These are phyloP conservation scores for Murraya koenigii DNA, from an alignment of 345 rosid species.

Conservation along the genomic window DNA sequence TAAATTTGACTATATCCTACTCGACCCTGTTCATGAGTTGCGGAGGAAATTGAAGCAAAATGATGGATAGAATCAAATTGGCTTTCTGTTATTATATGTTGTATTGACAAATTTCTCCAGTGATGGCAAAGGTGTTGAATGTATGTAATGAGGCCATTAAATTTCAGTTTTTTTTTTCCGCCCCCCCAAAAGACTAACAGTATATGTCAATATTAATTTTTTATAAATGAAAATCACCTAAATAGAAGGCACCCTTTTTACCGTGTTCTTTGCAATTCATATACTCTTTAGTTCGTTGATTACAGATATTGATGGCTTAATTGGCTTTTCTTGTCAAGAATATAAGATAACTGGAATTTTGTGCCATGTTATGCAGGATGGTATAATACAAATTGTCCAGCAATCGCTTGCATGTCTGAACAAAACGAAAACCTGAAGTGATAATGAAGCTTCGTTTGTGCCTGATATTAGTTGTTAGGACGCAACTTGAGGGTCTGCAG, in stretches of 20 bases:
- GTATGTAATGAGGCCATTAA: slow-evolving; percentile 21
- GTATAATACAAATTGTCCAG: no score
- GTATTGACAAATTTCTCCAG: slow-evolving; percentile 3
- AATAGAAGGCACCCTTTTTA: background rate
- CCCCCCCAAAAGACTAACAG: background rate
- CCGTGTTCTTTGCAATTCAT: background rate
- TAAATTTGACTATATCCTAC: slow-evolving; percentile 24
- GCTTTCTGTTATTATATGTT: slow-evolving; percentile 9
- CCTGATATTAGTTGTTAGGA: no score
- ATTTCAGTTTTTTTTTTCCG: background rate
- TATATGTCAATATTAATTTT: slow-evolving; percentile 17
- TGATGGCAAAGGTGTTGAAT: slow-evolving; percentile 17
- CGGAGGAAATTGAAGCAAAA: slow-evolving; percentile 14
- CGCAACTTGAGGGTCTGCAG: background rate
- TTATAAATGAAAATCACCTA: slow-evolving; percentile 8
- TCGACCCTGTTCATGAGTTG: slow-evolving; percentile 13
- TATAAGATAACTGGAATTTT: background rate
- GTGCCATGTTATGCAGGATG: no score
- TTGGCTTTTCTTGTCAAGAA: background rate
- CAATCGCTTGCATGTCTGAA: no score
- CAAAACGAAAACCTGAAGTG: no score
- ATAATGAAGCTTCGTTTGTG: no score
- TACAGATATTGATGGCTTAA: background rate
- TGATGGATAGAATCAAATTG: slow-evolving; percentile 10
- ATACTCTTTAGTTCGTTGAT: background rate